Base-by-base conservation (phyloP, 2,329 filamentous ascomycete genomes). In the Xylaria sp. region DNA sequence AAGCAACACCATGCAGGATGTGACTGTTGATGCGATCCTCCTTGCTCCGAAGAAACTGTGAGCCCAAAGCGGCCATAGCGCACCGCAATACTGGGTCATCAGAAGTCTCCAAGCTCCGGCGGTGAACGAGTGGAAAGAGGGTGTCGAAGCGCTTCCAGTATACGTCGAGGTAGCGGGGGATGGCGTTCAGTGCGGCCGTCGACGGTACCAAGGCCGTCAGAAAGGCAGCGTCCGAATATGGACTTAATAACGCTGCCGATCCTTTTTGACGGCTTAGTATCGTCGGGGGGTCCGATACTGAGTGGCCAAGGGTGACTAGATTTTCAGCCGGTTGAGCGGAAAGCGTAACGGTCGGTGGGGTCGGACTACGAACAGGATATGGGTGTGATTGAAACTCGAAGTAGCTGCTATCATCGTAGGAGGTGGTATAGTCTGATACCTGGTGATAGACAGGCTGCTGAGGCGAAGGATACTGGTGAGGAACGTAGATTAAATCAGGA, bases 11-110 rank as follows among this genome's bases (percentile, higher is more conserved):
- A 76, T 87, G 84, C 72, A 88, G 78, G 63, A 82, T 78, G 58
- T 80, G 82, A 31, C 85, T 85, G 71, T 81, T 81, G 63, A 79
- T 78, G 63, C 85, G 83, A 73, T 87, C 82, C 56, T 85, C 83
- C 74, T 80, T 80, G 72, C 79, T 77, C 55, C 79, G 76, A 60
- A 86, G 76, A 66, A 81, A 83, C 71, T 87, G 85, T 25, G 85
- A 83, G 51, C 83, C 86, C 33, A 87, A 75, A n/a, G 86, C 85
- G 25, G 85, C 86, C 85, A 88, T 87, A 66, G 85, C 84, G 67
- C 81, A 86, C 15, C 78, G 81, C 51, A 87, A 77, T 47, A 84
- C 76, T 60, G 85, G 81, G 60, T 83, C 81, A 4, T 77, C 75
- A 20, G 76, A 76, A 29, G 76, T 77, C 63, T 84, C 81, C 45